These are phyloP conservation scores for Cylindrotheca fusiformis DNA, from an alignment of 108 stramenopile species.

Conservation along the genomic window DNA sequence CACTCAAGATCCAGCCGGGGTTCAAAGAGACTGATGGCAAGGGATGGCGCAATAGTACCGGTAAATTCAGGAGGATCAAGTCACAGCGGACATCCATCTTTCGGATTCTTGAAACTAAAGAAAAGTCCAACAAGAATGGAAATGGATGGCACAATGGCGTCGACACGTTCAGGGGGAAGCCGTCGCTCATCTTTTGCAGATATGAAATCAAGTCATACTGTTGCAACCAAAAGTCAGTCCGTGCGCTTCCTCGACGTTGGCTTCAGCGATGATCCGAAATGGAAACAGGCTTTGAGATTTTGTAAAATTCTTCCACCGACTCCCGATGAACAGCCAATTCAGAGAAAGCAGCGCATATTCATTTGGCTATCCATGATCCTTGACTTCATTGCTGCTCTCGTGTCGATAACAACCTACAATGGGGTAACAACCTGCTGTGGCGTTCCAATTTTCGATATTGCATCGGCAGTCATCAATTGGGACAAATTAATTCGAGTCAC, in stretches of 20 bases:
- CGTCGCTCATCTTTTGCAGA: not conserved
- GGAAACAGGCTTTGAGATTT: conserved; percentile 17
- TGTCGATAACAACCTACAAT: conserved; percentile 22
- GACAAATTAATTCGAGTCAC: conserved; percentile 20
- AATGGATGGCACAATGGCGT: too few species aligned
- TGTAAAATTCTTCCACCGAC: conserved; percentile 19
- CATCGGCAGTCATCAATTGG: conserved; percentile 20
- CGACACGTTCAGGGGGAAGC: too few species aligned
- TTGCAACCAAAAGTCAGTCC: too few species aligned
- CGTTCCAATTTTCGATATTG: conserved; percentile 28
- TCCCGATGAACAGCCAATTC: conserved; percentile 10
- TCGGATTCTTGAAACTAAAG: too few species aligned
- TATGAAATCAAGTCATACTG: not conserved
- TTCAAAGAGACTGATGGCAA: too few species aligned
- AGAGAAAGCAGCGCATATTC: conserved; percentile 16
- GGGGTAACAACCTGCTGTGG: conserved; percentile 35
- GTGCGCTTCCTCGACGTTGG: conserved; percentile 2
- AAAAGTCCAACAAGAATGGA: too few species aligned
- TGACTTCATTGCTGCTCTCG: conserved; percentile 36
- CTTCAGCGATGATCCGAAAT: conserved; percentile 23
- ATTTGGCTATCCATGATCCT: conserved; percentile 23
- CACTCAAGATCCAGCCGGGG: too few species aligned
- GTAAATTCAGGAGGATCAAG: too few species aligned
- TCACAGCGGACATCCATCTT: too few species aligned
- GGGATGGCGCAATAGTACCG: too few species aligned